phyloP scores from a whole-genome alignment of 2,329 filamentous ascomycete species.

The Fusarium sp. region DNA sequence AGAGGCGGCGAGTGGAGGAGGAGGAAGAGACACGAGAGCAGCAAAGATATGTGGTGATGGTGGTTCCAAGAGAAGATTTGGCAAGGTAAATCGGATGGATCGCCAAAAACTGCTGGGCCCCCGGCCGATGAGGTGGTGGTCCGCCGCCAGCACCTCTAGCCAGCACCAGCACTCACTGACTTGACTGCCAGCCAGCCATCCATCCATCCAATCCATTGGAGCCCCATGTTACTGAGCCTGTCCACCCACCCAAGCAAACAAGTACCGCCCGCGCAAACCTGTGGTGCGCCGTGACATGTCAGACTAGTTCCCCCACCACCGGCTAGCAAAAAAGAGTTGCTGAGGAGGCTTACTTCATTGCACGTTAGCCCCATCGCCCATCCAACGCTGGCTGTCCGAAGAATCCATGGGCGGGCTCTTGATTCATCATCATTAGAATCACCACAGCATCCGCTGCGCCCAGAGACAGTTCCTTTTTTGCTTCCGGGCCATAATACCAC shows the following conservation, averaged over 20 bases:
- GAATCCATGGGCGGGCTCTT: neutral
- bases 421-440: constrained; percentile 26
- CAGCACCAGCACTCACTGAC: neutral
- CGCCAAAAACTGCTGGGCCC: constrained; percentile 43
- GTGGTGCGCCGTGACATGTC: constrained; percentile 36
- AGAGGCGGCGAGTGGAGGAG: constrained; percentile 31
- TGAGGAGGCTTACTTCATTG: constrained; percentile 24
- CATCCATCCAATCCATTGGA: constrained; percentile 1
- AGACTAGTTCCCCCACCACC: constrained; percentile 25
- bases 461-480: neutral
- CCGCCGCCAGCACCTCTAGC: constrained; percentile 5
- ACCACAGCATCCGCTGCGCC: constrained; percentile 1
- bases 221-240: constrained; percentile 39
- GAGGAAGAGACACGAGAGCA: constrained; percentile 25
- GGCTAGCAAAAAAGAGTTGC: constrained; percentile 32
- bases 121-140: constrained; percentile 36
- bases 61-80: constrained; percentile 47
- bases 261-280: constrained; percentile 33
- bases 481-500: neutral
- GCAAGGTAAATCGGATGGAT: constrained; percentile 44
- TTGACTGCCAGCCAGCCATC: neutral
- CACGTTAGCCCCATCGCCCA: constrained; percentile 5
- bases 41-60: constrained; percentile 40
- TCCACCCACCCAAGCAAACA: constrained; percentile 15
- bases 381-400: neutral